Conservation (phyloP, 2,329 filamentous ascomycete species). For the Botryotinia narcissicola region DNA sequence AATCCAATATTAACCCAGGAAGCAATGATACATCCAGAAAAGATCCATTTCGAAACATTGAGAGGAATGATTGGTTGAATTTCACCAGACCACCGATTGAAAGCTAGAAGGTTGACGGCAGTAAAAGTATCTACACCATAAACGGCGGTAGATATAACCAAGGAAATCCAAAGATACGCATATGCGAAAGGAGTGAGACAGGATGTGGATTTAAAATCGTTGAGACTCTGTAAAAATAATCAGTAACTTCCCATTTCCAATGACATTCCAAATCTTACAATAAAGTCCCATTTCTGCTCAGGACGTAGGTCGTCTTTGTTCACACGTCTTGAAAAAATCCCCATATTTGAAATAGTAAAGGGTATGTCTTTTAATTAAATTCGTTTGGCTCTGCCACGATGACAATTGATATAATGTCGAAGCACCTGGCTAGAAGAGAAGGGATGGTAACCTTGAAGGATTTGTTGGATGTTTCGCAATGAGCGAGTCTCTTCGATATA, state of each 20-base stretch:
- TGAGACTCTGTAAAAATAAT: slow-evolving; percentile 45
- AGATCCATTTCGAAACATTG: slow-evolving; percentile 88
- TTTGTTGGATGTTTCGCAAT: slow-evolving; percentile 23
- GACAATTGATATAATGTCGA: slow-evolving; percentile 17
- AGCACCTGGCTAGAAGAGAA: slow-evolving; percentile 28
- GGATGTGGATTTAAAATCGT: slow-evolving; percentile 83
- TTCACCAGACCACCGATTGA: slow-evolving; percentile 83
- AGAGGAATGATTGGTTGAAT: slow-evolving; percentile 77
- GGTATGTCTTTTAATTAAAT: slow-evolving; percentile 19
- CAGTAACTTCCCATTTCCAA: slow-evolving; percentile 13
- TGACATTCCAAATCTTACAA: slow-evolving; percentile 55
- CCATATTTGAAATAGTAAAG: slow-evolving; percentile 50
- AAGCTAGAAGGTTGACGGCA: slow-evolving; percentile 83
- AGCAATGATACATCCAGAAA: slow-evolving; percentile 85
- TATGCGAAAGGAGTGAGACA: slow-evolving; percentile 79
- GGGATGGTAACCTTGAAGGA: slow-evolving; percentile 14
- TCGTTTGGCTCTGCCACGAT: slow-evolving; percentile 29
- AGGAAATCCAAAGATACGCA: slow-evolving; percentile 76
- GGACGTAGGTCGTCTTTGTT: slow-evolving; percentile 66
- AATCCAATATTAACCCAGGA: slow-evolving; percentile 80
- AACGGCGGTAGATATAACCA: slow-evolving; percentile 75
- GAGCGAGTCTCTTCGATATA: slow-evolving; percentile 27
- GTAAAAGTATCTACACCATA: slow-evolving; percentile 92
- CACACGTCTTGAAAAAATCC: slow-evolving; percentile 58
- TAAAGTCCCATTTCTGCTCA: slow-evolving; percentile 94